Base-by-base conservation (phyloP, 1,139 yeast species). In the Tardiomyces blankii region DNA sequence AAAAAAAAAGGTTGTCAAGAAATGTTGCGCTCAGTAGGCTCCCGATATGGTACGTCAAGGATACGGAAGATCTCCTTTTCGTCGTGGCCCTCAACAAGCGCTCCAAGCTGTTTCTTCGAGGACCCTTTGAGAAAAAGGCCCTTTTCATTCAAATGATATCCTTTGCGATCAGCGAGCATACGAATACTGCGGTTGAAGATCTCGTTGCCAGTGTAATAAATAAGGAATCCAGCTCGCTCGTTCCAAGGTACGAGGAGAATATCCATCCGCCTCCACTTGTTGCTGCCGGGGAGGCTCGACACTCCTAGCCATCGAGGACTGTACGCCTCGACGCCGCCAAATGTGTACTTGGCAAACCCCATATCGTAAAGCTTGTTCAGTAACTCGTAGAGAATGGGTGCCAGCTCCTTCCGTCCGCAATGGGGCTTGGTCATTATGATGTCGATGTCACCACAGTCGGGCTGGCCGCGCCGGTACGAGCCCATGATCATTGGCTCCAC, bases 191-290 rank as follows among this genome's bases (percentile, higher is more conserved):
- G 69, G 56, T 78, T 80, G 57, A 78, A 77, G 30, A 70, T 67
- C 44, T 70, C 73, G 49, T 77, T 74, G 0, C 86, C 86, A 0
- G 80, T 77, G 48, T 75, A 80, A 55, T 80, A 79, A 16, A 79
- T 57, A 54, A 72, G 56, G 0, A 76, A 67, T 0, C 81, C 76
- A 0, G 84, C 86, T 13, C 70, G 54, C 46, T 73, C 72, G 1
- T 62, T 54, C 69, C 76, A 72, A 13, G 73, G 75, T 25, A 76
- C 76, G 12, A 70, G 58, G 38, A 80, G 61, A 41, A 80, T 68
- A 56, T 80, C 86, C 48, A 80, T 64, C 44, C 85, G 63, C 18
- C 85, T 66, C 64, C 81, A 75, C 4, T 61, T 61, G 3, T 60
- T 58, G 8, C 51, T 48, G 18, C 54, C 50, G 25, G 48, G 52